Percentiles rank a stretch among this genome's conserved stretches.
phyloP scores from a whole-genome alignment of 1,284 basidiomycete species.

The Pseudozyma sp. region DNA sequence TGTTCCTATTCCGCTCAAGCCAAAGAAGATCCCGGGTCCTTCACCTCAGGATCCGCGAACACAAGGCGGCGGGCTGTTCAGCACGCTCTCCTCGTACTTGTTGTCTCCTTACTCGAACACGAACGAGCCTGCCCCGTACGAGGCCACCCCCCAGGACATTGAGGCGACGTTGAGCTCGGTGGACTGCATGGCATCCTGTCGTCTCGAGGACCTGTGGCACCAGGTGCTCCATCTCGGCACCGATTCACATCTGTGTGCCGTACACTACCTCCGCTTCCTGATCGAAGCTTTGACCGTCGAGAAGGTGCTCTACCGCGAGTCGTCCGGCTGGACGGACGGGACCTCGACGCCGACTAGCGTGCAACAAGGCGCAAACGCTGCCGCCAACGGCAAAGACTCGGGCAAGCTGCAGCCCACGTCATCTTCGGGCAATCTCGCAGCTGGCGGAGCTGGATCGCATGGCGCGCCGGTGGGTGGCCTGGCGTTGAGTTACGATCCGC shows the following conservation, averaged over 20 bases:
- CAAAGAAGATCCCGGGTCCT: slow-evolving; percentile 78
- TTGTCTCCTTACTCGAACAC: slow-evolving; percentile 88
- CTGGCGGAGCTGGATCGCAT: slow-evolving; percentile 13
- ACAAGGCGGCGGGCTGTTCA: slow-evolving; percentile 86
- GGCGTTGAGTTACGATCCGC: slow-evolving; percentile 86
- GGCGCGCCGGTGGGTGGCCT: slow-evolving; percentile 46
- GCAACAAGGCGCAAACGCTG: slow-evolving; percentile 3
- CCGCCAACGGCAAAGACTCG: slow-evolving; percentile 35
- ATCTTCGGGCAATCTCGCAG: slow-evolving; percentile 23
- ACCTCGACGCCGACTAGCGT: slow-evolving; percentile 59
- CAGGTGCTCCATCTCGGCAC: slow-evolving; percentile 81
- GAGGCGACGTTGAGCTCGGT: slow-evolving; percentile 94
- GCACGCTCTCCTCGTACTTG: slow-evolving; percentile 93
- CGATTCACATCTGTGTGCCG: slow-evolving; percentile 79
- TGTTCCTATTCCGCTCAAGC: slow-evolving; percentile 54
- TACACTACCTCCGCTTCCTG: slow-evolving; percentile 87
- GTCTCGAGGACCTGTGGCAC: slow-evolving; percentile 90
- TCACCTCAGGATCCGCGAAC: slow-evolving; percentile 82
- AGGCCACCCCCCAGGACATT: slow-evolving; percentile 82
- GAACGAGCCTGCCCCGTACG: slow-evolving; percentile 77
- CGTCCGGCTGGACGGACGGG: slow-evolving; percentile 43
- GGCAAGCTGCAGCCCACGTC: slow-evolving; percentile 63
- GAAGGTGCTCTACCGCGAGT: slow-evolving; percentile 68
- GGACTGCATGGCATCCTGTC: slow-evolving; percentile 93
- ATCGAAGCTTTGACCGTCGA: slow-evolving; percentile 86